Percentiles rank a stretch among this genome's conserved stretches.
Conservation (phyloP, 345 rosid species). For the Populus tremula region DNA sequence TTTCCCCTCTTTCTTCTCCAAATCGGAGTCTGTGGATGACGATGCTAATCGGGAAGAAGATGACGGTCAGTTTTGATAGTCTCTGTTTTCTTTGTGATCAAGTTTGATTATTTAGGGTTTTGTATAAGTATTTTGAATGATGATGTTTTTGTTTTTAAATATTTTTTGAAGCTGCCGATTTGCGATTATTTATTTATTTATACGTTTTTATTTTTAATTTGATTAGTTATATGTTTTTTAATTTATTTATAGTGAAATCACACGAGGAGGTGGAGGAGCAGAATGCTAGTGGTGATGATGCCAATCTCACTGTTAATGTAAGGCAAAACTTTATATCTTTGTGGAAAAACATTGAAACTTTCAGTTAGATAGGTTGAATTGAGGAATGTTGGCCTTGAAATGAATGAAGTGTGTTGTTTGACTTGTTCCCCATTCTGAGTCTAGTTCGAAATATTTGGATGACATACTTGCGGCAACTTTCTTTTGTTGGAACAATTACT, state of each 20-base stretch:
- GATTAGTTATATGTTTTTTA: slow-evolving; percentile 6
- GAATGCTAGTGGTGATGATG: slow-evolving; percentile 17
- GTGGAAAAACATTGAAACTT: neutral
- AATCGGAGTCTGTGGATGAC: slow-evolving; percentile 19
- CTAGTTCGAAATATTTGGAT: neutral
- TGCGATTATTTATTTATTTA: neutral
- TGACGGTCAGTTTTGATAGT: slow-evolving; percentile 8
- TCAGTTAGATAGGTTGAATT: neutral
- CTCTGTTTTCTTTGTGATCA: neutral
- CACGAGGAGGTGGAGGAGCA: slow-evolving; percentile 30
- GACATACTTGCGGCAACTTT: neutral
- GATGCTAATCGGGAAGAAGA: slow-evolving; percentile 14
- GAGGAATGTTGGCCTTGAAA: neutral
- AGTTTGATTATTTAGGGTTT: slow-evolving; percentile 26
- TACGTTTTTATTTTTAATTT: neutral
- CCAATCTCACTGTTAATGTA: slow-evolving; percentile 32
- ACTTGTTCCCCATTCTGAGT: neutral
- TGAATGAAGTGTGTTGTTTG: neutral
- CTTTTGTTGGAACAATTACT: neutral
- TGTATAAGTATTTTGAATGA: neutral
- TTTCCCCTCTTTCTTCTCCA: slow-evolving; percentile 64
- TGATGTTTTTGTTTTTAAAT: neutral
- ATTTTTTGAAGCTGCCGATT: neutral
- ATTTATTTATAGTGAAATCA: slow-evolving; percentile 25
- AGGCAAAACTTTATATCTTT: slow-evolving; percentile 18